Conservation (phyloP, 2,329 filamentous ascomycete genomes). For the Aspergillus melleus region DNA sequence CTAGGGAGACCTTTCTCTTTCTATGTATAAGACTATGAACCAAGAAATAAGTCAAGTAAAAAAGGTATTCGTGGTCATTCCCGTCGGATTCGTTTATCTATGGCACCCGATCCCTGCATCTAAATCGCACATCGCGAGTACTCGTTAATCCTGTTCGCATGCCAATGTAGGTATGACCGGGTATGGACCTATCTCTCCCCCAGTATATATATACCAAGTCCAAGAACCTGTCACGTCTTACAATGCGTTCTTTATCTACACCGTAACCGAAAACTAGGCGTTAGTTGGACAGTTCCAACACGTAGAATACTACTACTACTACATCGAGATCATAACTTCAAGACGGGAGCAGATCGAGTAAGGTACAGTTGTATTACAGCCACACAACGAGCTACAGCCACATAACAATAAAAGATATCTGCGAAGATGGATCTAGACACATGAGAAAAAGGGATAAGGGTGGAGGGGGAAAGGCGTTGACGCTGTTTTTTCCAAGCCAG, state of each 20-base stretch:
- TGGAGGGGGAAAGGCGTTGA: conserved; percentile 20
- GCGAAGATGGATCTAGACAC: conserved; percentile 39
- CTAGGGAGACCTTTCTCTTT: too few species aligned
- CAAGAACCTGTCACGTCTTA: too few species aligned
- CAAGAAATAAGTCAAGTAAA: too few species aligned
- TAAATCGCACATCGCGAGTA: too few species aligned
- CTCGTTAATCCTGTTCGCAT: too few species aligned
- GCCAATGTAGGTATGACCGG: too few species aligned
- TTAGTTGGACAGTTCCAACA: not conserved
- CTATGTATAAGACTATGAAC: too few species aligned
- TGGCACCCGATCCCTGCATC: too few species aligned
- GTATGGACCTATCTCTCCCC: too few species aligned
- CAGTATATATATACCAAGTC: too few species aligned
- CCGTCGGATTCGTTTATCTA: too few species aligned
- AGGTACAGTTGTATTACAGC: conserved; percentile 44
- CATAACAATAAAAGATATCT: conserved; percentile 35
- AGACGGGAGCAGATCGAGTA: conserved; percentile 22
- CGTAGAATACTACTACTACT: not conserved
- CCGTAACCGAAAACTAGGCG: not conserved
- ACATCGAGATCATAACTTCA: not conserved
- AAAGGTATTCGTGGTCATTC: too few species aligned
- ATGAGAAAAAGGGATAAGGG: conserved; percentile 20
- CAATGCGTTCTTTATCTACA: not conserved
- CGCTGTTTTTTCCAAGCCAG: conserved; percentile 29
- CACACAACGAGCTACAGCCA: conserved; percentile 35